Evolutionary conservation across 768 basidiomycete species (phyloP).

Genomic region (Phaeotremella fagi): DNA sequence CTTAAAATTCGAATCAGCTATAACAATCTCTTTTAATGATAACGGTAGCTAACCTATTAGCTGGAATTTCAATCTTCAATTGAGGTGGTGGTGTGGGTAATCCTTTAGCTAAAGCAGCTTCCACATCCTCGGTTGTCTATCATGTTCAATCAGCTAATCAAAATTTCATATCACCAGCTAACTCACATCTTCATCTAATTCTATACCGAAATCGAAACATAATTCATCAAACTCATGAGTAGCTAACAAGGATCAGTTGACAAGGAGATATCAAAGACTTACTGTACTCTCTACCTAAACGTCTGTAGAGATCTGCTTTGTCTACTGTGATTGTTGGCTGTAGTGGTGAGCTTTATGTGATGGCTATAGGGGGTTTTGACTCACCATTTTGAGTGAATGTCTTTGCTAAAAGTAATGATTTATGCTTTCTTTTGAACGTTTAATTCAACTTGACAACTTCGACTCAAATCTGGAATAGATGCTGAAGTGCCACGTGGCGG

Average conservation of each 20-base stretch:
- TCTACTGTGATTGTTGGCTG: constrained; percentile 91
- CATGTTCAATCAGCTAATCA: not conserved
- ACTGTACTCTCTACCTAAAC: constrained; percentile 81
- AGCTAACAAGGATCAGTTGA: constrained; percentile 53
- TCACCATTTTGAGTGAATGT: too few species aligned
- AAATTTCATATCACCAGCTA: not conserved
- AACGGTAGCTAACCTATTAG: constrained; percentile 66
- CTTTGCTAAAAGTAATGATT: too few species aligned
- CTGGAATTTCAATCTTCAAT: constrained; percentile 97
- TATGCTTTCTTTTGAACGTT: too few species aligned
- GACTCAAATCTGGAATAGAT: too few species aligned
- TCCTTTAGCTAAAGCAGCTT: constrained; percentile 74
- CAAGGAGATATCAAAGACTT: constrained; percentile 26
- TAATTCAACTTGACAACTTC: too few species aligned
- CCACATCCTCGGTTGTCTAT: constrained; percentile 84
- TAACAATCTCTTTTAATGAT: not conserved
- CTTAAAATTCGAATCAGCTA: constrained; percentile 50
- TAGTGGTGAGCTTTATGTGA: too few species aligned
- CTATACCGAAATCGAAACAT: constrained; percentile 94
- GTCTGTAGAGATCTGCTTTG: constrained; percentile 86
- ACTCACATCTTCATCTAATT: constrained; percentile 94
- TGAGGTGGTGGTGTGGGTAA: constrained; percentile 79
- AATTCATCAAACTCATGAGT: constrained; percentile 91
- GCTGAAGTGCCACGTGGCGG: not conserved
- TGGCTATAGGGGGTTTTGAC: too few species aligned